Evolutionary conservation across 208 protist species (phyloP).

Genomic region (Acanthamoeba healyi): DNA sequence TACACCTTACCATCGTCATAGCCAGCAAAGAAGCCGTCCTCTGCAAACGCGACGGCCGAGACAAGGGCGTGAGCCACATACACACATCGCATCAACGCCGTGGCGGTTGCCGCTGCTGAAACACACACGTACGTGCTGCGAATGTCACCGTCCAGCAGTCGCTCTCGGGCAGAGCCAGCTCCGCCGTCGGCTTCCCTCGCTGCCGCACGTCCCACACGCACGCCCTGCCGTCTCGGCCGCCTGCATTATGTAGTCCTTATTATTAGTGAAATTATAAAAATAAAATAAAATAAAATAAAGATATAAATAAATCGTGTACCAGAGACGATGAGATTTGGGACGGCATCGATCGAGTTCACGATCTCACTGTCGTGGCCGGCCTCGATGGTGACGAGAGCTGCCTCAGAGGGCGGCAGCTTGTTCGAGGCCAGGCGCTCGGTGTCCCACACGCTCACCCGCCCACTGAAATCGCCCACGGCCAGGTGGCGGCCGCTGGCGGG

Average conservation of each 20-base stretch:
- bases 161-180: slow-evolving; percentile 4
- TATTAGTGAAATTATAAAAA: background rate
- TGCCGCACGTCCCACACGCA: slow-evolving; percentile 61
- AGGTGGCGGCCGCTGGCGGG: background rate
- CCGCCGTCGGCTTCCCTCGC: background rate
- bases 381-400: background rate
- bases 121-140: background rate
- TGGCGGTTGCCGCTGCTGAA: background rate
- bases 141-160: slow-evolving; percentile 39
- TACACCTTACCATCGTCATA: slow-evolving; percentile 46
- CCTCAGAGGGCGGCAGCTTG: background rate
- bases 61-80: background rate
- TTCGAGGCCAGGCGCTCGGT: background rate
- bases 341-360: background rate
- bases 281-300: background rate
- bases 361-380: slow-evolving; percentile 10
- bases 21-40: slow-evolving; percentile 3
- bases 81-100: background rate
- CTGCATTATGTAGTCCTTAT: background rate
- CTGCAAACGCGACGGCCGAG: background rate
- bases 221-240: slow-evolving; percentile 17
- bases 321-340: background rate
- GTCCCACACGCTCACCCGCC: slow-evolving; percentile 29
- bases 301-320: no score
- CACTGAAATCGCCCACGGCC: slow-evolving; percentile 14